Conservation (phyloP, 768 basidiomycete genomes). For the Boletus coccyginus region DNA sequence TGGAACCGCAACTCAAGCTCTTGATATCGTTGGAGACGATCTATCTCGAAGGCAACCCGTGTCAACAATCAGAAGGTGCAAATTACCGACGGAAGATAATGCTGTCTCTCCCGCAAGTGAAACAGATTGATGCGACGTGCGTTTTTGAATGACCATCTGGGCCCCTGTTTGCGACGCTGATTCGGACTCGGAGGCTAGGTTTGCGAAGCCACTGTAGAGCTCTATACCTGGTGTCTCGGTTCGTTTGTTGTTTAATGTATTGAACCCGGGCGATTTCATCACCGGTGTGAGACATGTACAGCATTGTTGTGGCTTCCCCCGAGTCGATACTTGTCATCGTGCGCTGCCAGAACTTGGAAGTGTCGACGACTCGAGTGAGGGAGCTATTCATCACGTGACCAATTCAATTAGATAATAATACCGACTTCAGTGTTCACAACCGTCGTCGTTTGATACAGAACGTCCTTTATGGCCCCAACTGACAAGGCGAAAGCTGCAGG, state of each 20-base stretch:
- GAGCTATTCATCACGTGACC: no score
- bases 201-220: conserved; percentile 82
- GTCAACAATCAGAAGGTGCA: conserved; percentile 73
- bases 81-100: conserved; percentile 89
- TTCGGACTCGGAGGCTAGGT: conserved; percentile 5
- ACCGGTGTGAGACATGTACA: no score
- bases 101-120: conserved; percentile 81
- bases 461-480: conserved; percentile 41
- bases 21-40: conserved; percentile 74
- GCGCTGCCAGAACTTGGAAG: no score
- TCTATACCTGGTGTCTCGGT: conserved; percentile 57
- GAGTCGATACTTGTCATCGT: no score
- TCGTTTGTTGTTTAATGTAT: conserved; percentile 53
- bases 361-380: no score
- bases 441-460: conserved; percentile 4
- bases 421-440: no score
- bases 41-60: conserved; percentile 94
- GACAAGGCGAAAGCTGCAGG: conserved; percentile 65
- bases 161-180: neutral
- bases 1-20: conserved; percentile 65
- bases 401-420: no score
- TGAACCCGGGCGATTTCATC: no score
- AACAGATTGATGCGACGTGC: conserved; percentile 95
- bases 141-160: conserved; percentile 34
- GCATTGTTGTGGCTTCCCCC: no score